Conservation (phyloP, 805 yeast genomes). For the Metschnikowia santaceciliae region DNA sequence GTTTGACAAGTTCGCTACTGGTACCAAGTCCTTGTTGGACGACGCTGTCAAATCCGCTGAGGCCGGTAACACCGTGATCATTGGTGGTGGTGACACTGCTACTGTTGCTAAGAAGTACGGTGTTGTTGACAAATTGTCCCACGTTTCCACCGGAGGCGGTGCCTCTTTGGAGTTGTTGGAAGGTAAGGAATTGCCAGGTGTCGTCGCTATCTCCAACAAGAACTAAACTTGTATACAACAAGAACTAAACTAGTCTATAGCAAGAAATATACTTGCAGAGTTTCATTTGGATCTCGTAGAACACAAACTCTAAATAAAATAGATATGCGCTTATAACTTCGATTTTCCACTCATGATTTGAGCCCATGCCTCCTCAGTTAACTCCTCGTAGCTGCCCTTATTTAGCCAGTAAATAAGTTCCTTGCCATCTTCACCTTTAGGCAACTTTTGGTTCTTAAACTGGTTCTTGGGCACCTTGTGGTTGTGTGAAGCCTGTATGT, state of each 20-base stretch:
- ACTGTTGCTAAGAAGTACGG: slow-evolving; percentile 98
- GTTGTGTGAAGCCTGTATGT: slow-evolving; percentile 67
- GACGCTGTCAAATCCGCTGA: slow-evolving; percentile 84
- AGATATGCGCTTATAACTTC: slow-evolving; percentile 25
- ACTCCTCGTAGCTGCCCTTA: slow-evolving; percentile 48
- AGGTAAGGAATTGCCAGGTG: slow-evolving; percentile 99
- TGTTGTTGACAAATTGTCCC: slow-evolving; percentile 92
- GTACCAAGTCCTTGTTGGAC: slow-evolving; percentile 87
- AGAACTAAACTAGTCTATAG: slow-evolving; percentile 22
- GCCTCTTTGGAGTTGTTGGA: slow-evolving; percentile 97
- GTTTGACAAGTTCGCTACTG: slow-evolving; percentile 85
- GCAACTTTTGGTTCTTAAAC: slow-evolving; percentile 63
- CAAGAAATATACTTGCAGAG: neutral
- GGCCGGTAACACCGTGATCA: slow-evolving; percentile 89
- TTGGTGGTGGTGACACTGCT: slow-evolving; percentile 99
- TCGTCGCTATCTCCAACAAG: slow-evolving; percentile 82
- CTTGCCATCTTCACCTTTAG: slow-evolving; percentile 58
- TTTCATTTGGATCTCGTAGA: neutral
- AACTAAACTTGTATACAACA: slow-evolving; percentile 38
- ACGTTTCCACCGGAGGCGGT: slow-evolving; percentile 99
- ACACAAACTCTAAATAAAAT: neutral
- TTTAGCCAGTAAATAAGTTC: slow-evolving; percentile 73
- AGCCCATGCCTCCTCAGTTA: slow-evolving; percentile 58
- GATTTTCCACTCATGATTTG: slow-evolving; percentile 34
- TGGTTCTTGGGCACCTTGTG: slow-evolving; percentile 74